A percentile compares a stretch with the other conserved stretches of the same genome.
Conservation (phyloP, 441 rosid genomes). For the Pelargonium australe region DNA sequence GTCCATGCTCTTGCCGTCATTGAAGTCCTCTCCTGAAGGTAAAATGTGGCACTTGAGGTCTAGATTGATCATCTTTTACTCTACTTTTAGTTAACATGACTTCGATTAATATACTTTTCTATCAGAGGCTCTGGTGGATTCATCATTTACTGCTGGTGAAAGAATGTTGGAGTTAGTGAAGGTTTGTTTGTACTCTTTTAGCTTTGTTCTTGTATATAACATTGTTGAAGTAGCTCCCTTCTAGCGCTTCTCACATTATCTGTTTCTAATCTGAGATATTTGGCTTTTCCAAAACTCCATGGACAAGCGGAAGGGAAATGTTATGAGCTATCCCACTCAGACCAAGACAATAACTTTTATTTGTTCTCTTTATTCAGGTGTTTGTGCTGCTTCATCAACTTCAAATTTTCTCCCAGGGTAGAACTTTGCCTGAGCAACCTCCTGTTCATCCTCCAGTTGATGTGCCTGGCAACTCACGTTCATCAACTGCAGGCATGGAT, state of each 20-base stretch:
- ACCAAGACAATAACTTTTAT: background rate
- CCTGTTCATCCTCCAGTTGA: constrained; percentile 43
- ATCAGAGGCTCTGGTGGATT: constrained; percentile 55
- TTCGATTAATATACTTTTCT: background rate
- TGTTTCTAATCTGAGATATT: constrained; percentile 12
- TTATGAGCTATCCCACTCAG: no score
- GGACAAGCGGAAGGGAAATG: no score
- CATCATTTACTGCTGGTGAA: constrained; percentile 72
- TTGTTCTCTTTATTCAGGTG: constrained; percentile 39
- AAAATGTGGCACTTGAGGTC: constrained; percentile 16
- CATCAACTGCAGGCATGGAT: constrained; percentile 59
- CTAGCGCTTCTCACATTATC: constrained; percentile 9
- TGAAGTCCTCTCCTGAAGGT: constrained; percentile 54
- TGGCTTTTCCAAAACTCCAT: no score
- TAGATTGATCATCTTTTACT: background rate
- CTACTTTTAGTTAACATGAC: background rate
- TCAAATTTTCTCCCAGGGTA: constrained; percentile 68
- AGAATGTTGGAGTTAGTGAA: constrained; percentile 75
- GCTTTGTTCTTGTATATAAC: background rate
- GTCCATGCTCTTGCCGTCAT: constrained; percentile 56
- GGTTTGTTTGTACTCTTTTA: constrained; percentile 40
- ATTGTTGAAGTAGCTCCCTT: background rate
- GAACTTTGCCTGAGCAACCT: constrained; percentile 74
- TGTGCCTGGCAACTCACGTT: constrained; percentile 49
- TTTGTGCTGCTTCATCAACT: constrained; percentile 91